Percentiles rank a stretch among this genome's conserved stretches.
These are phyloP conservation scores for Nemania serpens DNA, from an alignment of 2,329 filamentous ascomycete genomes.

Conservation along the genomic window DNA sequence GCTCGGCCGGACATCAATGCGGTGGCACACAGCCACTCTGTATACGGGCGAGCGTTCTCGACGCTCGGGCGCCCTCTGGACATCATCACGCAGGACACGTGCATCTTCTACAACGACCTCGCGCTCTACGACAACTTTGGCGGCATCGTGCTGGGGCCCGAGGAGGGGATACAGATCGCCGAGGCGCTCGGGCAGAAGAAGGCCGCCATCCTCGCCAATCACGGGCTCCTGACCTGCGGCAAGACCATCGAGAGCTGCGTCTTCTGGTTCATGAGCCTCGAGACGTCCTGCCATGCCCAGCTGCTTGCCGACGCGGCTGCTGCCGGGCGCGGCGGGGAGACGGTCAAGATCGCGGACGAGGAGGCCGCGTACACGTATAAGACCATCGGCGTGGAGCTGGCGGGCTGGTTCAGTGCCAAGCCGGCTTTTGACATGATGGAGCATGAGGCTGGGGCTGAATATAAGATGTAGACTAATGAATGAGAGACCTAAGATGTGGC, in stretches of 20 bases:
- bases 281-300: constrained; percentile 54
- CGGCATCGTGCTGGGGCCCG: constrained; percentile 56
- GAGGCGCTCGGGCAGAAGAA: constrained; percentile 53
- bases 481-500: background rate
- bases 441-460: constrained; percentile 32
- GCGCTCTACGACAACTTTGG: constrained; percentile 53
- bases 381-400: constrained; percentile 62
- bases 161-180: constrained; percentile 57
- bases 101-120: constrained; percentile 60
- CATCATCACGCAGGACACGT: constrained; percentile 68
- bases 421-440: constrained; percentile 68
- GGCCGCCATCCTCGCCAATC: constrained; percentile 58
- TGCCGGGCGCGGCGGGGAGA: constrained; percentile 64
- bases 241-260: constrained; percentile 55
- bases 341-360: constrained; percentile 68
- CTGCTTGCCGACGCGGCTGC: constrained; percentile 63
- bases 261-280: constrained; percentile 59
- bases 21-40: constrained; percentile 59
- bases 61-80: constrained; percentile 64
- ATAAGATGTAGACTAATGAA: constrained; percentile 34
- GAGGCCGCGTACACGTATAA: constrained; percentile 72
- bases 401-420: constrained; percentile 73
- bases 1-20: constrained; percentile 59
- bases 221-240: constrained; percentile 58
- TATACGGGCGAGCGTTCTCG: constrained; percentile 63